Evolutionary conservation across 192 early-diverging fungal species (phyloP).

Genomic region (Coemansia sp.): DNA sequence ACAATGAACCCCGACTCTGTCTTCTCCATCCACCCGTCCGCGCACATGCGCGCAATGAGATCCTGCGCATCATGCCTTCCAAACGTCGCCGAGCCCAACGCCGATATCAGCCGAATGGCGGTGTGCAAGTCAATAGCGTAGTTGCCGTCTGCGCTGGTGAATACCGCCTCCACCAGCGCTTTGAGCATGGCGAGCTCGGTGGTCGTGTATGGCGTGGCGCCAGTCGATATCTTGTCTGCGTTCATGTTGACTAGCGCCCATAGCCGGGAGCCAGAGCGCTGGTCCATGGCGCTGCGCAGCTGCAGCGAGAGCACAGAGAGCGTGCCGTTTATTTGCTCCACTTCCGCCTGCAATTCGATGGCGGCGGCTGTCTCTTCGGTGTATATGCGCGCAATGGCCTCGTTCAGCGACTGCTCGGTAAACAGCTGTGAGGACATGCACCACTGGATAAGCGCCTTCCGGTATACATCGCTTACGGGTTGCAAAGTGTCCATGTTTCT

Average conservation of each 20-base stretch:
- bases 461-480: no score
- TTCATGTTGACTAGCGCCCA: constrained; percentile 43
- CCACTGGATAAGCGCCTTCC: no score
- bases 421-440: no score
- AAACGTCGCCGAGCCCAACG: constrained; percentile 7
- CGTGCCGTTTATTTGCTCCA: constrained; percentile 19
- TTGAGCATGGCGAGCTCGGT: constrained; percentile 27
- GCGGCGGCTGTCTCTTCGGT: no score
- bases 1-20: constrained; percentile 11
- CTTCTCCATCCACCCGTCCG: constrained; percentile 25
- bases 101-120: constrained; percentile 15
- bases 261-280: constrained; percentile 17
- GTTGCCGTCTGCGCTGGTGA: constrained; percentile 29
- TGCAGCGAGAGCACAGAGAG: constrained; percentile 29
- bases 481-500: no score
- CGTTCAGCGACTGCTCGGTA: no score
- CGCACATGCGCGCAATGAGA: constrained; percentile 15
- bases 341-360: no score
- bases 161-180: constrained; percentile 24
- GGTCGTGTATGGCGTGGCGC: constrained; percentile 25
- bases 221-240: constrained; percentile 24
- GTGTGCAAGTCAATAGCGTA: constrained; percentile 26
- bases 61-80: constrained; percentile 16
- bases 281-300: constrained; percentile 38
- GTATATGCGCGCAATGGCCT: no score